Evolutionary conservation across 306 rosid species (phyloP).

Genomic region (Acacia confusa): DNA sequence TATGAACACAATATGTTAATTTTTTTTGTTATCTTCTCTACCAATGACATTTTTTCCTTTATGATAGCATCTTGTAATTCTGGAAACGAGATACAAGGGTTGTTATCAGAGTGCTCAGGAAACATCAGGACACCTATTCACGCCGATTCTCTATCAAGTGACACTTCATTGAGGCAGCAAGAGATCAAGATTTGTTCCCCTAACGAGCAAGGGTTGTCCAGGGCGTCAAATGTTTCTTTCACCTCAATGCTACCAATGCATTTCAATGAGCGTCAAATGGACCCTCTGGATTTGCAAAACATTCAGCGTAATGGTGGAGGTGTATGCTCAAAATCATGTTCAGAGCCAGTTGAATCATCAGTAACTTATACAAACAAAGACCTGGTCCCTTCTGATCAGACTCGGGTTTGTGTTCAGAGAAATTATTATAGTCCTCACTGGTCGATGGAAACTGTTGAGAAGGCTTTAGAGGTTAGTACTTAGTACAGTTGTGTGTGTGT

Average conservation of each 20-base stretch:
- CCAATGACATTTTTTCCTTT: slow-evolving; percentile 6
- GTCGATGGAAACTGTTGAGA: slow-evolving; percentile 62
- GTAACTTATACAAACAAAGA: slow-evolving; percentile 39
- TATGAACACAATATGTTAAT: background rate
- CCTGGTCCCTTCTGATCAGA: slow-evolving; percentile 31
- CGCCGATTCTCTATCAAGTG: slow-evolving; percentile 26
- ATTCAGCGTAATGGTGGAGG: slow-evolving; percentile 28
- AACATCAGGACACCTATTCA: slow-evolving; percentile 34
- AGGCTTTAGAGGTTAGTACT: slow-evolving; percentile 71
- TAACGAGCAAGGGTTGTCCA: slow-evolving; percentile 36
- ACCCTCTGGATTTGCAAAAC: slow-evolving; percentile 32
- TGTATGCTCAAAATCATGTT: slow-evolving; percentile 35
- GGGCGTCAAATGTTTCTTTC: slow-evolving; percentile 38
- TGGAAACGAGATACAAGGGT: slow-evolving; percentile 44
- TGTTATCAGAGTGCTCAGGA: slow-evolving; percentile 35
- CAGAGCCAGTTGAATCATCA: slow-evolving; percentile 32
- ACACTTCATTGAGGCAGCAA: slow-evolving; percentile 42
- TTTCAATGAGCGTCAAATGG: slow-evolving; percentile 33
- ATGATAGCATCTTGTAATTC: slow-evolving; percentile 33
- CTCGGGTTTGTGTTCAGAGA: slow-evolving; percentile 36
- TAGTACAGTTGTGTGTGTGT: slow-evolving; percentile 26
- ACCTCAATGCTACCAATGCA: slow-evolving; percentile 53
- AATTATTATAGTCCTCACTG: slow-evolving; percentile 64
- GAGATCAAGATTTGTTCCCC: slow-evolving; percentile 26
- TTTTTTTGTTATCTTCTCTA: background rate